Percentiles rank a stretch among this genome's conserved stretches.
Evolutionary conservation across 345 rosid species (phyloP).

Genomic region (Boechera retrofracta): DNA sequence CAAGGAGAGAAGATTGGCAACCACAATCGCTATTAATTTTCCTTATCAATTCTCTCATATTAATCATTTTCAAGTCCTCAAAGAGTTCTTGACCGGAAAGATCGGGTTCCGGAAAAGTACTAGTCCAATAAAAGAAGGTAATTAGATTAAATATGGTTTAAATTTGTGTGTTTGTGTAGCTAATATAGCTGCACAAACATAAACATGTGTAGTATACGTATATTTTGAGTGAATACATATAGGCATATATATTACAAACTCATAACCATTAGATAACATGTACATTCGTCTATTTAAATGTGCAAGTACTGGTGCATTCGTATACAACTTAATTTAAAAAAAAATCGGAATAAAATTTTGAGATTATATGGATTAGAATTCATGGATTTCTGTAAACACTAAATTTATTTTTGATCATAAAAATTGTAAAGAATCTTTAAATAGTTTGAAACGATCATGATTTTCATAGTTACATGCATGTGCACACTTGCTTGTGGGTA

Average conservation of each 20-base stretch:
- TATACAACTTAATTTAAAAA: not conserved
- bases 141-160: not conserved
- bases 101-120: slow-evolving; percentile 24
- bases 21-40: slow-evolving; percentile 26
- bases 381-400: not conserved
- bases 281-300: not conserved
- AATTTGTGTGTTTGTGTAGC: slow-evolving; percentile 3
- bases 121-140: slow-evolving; percentile 33
- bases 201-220: not conserved
- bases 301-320: slow-evolving; percentile 16
- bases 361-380: not conserved
- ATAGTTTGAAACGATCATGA: not conserved
- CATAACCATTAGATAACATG: slow-evolving; percentile 20
- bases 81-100: slow-evolving; percentile 40
- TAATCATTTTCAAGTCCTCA: slow-evolving; percentile 38
- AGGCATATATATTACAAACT: not conserved
- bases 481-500: not conserved
- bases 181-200: slow-evolving; percentile 8
- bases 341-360: not conserved
- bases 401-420: not conserved
- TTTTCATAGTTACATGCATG: slow-evolving; percentile 15
- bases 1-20: slow-evolving; percentile 25
- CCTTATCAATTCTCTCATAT: slow-evolving; percentile 43
- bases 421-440: not conserved
- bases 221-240: not conserved